Evolutionary conservation across 352 stramenopile genomes (phyloP).

Genomic region (Pythium phragmiticola): DNA sequence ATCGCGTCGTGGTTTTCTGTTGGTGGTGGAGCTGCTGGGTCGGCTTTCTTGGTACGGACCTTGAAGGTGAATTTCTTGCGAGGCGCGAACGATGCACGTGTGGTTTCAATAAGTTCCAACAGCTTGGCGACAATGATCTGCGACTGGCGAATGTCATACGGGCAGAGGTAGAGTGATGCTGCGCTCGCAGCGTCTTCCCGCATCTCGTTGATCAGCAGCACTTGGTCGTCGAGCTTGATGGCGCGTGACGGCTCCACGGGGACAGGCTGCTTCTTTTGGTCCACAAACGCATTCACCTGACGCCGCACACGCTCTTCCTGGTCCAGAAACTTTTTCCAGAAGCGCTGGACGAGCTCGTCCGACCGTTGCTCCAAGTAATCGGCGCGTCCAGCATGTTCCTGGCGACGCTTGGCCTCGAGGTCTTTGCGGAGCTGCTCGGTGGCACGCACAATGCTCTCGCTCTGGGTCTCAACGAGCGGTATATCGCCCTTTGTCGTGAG

Average conservation of each 20-base stretch:
- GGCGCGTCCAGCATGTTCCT: constrained; percentile 26
- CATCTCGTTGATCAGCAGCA: constrained; percentile 53
- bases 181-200: constrained; percentile 53
- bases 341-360: constrained; percentile 53
- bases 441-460: constrained; percentile 50
- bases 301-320: constrained; percentile 54
- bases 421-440: constrained; percentile 48
- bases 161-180: constrained; percentile 80
- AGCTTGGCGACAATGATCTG: constrained; percentile 66
- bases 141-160: constrained; percentile 84
- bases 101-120: constrained; percentile 64
- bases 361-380: constrained; percentile 40
- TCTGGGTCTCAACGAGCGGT: constrained; percentile 44
- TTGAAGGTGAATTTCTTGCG: constrained; percentile 87
- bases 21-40: neutral
- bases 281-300: constrained; percentile 48
- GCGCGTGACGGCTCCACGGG: constrained; percentile 38
- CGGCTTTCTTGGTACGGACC: constrained; percentile 14
- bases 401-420: constrained; percentile 32
- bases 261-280: constrained; percentile 58
- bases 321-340: constrained; percentile 61
- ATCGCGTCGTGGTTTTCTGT: constrained; percentile 18
- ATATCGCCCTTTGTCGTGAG: constrained; percentile 59
- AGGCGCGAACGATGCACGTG: constrained; percentile 61
- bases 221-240: constrained; percentile 50